These are phyloP conservation scores for Schizothecium vesticola DNA, from an alignment of 495 filamentous ascomycete genomes.

Conservation along the genomic window DNA sequence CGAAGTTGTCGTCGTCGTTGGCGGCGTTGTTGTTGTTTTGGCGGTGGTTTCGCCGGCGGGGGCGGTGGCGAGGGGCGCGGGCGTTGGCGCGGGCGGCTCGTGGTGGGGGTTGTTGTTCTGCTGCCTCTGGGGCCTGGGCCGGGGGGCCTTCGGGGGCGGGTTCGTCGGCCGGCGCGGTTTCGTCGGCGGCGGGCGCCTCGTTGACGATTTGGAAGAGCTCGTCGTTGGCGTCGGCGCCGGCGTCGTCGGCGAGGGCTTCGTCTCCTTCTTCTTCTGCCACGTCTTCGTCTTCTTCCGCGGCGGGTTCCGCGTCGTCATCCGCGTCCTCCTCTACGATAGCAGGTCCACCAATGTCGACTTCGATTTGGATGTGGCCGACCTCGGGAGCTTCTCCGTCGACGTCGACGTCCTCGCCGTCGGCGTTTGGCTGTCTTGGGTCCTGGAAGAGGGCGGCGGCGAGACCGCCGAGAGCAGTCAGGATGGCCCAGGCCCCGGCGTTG, in stretches of 20 bases:
- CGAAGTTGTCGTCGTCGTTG: constrained; percentile 1
- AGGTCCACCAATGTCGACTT: background rate
- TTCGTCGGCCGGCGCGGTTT: background rate
- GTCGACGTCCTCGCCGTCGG: constrained; percentile 32
- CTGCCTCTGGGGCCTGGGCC: background rate
- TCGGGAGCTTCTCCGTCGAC: constrained; percentile 34
- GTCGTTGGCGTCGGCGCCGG: background rate
- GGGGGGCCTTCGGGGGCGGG: background rate
- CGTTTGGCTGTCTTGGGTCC: background rate
- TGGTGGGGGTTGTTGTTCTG: background rate
- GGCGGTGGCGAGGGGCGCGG: background rate
- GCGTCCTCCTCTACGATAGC: background rate
- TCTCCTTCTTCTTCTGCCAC: background rate
- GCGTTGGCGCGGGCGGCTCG: background rate
- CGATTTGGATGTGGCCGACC: constrained; percentile 15
- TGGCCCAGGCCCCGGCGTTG: background rate
- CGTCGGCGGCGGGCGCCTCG: background rate
- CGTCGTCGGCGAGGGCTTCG: background rate
- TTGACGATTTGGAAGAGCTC: background rate
- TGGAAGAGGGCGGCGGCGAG: background rate
- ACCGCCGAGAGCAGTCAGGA: background rate
- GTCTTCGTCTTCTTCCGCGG: background rate
- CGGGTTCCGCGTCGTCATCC: background rate
- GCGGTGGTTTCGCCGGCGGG: background rate
- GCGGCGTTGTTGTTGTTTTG: background rate